Evolutionary conservation across 495 filamentous ascomycete species (phyloP).

Genomic region (Elasticomyces elasticus): DNA sequence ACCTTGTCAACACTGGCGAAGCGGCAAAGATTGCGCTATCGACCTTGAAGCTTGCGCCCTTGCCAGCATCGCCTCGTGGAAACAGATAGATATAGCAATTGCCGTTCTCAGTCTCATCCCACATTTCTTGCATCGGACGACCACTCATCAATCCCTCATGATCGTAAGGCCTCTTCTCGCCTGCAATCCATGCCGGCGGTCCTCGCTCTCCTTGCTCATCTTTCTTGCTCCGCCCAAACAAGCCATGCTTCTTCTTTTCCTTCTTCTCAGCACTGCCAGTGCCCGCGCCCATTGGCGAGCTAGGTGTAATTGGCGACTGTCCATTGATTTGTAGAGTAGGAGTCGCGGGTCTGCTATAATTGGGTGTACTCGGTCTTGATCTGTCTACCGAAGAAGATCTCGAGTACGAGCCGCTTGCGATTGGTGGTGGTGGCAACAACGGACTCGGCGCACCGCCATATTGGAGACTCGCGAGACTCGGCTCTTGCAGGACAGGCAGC

Average conservation of each 20-base stretch:
- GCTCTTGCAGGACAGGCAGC: background rate
- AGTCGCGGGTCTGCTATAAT: constrained; percentile 16
- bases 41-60: constrained; percentile 68
- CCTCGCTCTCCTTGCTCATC: constrained; percentile 9
- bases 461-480: no score
- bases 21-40: constrained; percentile 60
- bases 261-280: constrained; percentile 7
- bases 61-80: constrained; percentile 49
- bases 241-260: constrained; percentile 22
- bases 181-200: constrained; percentile 24
- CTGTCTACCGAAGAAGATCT: constrained; percentile 5
- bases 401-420: background rate
- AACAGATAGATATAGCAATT: constrained; percentile 80
- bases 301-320: constrained; percentile 1
- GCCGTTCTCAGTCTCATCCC: constrained; percentile 59
- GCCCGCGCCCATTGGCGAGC: background rate
- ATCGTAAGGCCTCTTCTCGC: constrained; percentile 19
- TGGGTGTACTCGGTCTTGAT: constrained; percentile 6
- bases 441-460: constrained; percentile 10
- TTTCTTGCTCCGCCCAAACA: constrained; percentile 17
- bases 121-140: constrained; percentile 67
- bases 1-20: constrained; percentile 55
- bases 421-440: constrained; percentile 10
- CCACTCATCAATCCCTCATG: constrained; percentile 9
- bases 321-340: constrained; percentile 6